Base-by-base conservation (phyloP, 2,329 filamentous ascomycete species). In the Ophiostoma piceae region DNA sequence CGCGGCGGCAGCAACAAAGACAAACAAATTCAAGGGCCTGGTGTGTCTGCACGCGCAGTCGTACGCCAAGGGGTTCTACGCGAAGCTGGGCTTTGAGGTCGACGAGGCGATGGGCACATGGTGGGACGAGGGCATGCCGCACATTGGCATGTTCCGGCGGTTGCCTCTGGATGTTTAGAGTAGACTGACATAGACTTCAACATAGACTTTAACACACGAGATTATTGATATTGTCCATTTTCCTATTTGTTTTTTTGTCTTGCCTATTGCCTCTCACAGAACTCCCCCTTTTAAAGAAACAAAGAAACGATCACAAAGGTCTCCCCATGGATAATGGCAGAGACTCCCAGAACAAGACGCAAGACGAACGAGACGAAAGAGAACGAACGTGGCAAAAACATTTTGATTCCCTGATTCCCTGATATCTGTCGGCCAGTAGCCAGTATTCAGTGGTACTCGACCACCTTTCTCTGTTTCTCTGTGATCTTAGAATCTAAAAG, bases 51-150 rank as follows among this genome's bases (percentile, higher is more conserved):
- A 97, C 81, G 91, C 92, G 2, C 93, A 97, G 80, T 84, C 85
- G 69, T 78, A 82, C 41, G 87, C 90, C 16, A 83, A 87, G 73
- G 80, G 79, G 37, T 82, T 89, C 74, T 98, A 93, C 87, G 80
- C 81, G 75, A 85, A 83, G 76, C 85, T 89, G 79, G 93, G 92
- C 0, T 97, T 97, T 78, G 79, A 82, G 72, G 81, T 86, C 11
- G 93, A 97, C 78, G 84, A 90, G 75, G 82, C 79, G 11, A 87
- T 94, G 85, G 91, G 92, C 0, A 83, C 78, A 41, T 97, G 93
- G 92, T 83, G 84, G 72, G 93, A 97, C 78, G 92, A 95, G 76
- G 92, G 90, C 3, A 94, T 97, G 69, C 83, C 86, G 73, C 92
- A 97, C 81, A 84, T 96, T 22, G 93, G 91, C 71, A 96, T 97